phyloP scores from a whole-genome alignment of 176 grass and related monocot genomes.

The Oryza brachyantha region DNA sequence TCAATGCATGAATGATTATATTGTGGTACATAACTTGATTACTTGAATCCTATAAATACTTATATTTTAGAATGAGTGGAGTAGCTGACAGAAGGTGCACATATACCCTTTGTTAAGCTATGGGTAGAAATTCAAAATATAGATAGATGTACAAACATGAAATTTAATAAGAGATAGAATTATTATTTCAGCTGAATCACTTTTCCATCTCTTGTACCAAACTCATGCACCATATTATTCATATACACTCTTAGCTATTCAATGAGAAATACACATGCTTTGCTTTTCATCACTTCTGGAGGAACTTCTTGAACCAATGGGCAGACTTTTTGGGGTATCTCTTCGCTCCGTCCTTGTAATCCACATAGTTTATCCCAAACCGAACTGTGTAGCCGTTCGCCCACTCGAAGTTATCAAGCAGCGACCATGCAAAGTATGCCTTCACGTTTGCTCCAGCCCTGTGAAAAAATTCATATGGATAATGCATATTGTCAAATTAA shows the following conservation, averaged over 20 bases:
- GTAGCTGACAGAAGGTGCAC: too few species aligned
- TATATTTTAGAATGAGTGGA: too few species aligned
- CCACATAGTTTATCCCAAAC: conserved; percentile 59
- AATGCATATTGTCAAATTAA: conserved; percentile 2
- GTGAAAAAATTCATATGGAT: neutral
- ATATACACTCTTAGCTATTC: neutral
- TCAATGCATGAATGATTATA: too few species aligned
- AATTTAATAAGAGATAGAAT: neutral
- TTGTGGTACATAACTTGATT: too few species aligned
- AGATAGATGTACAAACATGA: too few species aligned
- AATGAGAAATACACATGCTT: conserved; percentile 2
- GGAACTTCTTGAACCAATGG: conserved; percentile 57
- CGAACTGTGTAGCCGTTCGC: conserved; percentile 36
- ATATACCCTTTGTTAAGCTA: too few species aligned
- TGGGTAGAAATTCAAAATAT: neutral
- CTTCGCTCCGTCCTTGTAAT: conserved; percentile 43
- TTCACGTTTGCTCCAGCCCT: conserved; percentile 36
- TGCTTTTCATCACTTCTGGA: conserved; percentile 8
- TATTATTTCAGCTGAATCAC: neutral
- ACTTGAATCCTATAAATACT: too few species aligned
- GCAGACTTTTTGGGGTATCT: conserved; percentile 53
- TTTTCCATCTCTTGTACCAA: neutral
- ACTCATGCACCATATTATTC: neutral
- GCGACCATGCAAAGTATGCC: too few species aligned
- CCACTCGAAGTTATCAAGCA: conserved; percentile 63